Evolutionary conservation across 768 basidiomycete species (phyloP), one percentile per base, ranked within the genome.

Genomic region (Termitomyces sp.): DNA sequence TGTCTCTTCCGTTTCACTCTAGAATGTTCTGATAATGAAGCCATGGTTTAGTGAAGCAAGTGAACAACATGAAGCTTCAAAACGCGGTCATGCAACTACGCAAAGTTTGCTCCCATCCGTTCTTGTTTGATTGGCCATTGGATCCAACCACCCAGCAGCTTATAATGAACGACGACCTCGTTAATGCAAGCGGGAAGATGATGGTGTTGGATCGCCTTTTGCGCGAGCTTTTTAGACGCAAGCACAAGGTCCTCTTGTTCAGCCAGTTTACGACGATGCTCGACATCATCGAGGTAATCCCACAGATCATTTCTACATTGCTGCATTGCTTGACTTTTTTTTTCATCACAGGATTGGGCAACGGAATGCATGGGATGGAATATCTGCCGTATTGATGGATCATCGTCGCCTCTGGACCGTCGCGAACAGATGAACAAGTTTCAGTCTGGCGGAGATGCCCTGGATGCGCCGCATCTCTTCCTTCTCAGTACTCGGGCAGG

Each of bases 261-360:
- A 92, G 90, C 57, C 96, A 99, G 72, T 98, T 99, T 72, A 94
- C 90, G 47, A 94, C 88, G 4, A 94, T 98, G 94, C 75, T 98
- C 56, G 89, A 99, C 66, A 88, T 99, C 64, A 91, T 99, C 49
- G 88, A 97, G 80, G 92, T 92, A 6, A 76, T 63, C 33, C 5
- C 18, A 4, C 30, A 8, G 42, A 26, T 43, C 43, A 18, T 40
- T 26, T 61, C 54, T 22, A 20, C 60, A 24, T 35, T 51, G 26
- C 46, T 26, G 6, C 38, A 43, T 22, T 18, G 44, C n/a, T 58
- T 52, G n/a, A 53, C 58, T 54, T n/a, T 40, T 3, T 44, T 14
- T 44, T 14, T 24, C 7, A 38, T 26, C 24, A 12, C 13, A 87
- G 86, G 92, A 91, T 65, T 99, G 94, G 96, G 93, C 94, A 7